phyloP scores from a whole-genome alignment of 768 basidiomycete species.

The Amyloporia xantha region DNA sequence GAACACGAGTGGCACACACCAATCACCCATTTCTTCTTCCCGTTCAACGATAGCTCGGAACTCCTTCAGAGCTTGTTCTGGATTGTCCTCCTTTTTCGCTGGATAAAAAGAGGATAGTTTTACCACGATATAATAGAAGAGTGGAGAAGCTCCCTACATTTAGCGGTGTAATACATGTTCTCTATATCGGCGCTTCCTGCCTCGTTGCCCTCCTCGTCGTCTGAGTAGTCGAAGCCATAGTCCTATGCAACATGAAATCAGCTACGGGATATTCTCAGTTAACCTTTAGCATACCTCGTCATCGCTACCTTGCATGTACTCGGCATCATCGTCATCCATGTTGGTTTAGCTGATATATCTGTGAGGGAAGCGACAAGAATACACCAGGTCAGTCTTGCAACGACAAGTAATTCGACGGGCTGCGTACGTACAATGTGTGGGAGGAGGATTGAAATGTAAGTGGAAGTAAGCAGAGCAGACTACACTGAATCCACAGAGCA shows the following conservation, averaged over 20 bases:
- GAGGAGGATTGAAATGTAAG: too few relatives aligned
- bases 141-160: slow-evolving; percentile 62
- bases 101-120: background rate
- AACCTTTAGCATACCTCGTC: slow-evolving; percentile 51
- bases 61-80: slow-evolving; percentile 86
- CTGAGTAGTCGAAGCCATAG: slow-evolving; percentile 96
- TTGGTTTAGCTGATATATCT: slow-evolving; percentile 1
- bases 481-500: too few relatives aligned
- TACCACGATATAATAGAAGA: too few relatives aligned
- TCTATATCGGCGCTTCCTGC: slow-evolving; percentile 84
- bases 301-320: slow-evolving; percentile 87
- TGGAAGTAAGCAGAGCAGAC: too few relatives aligned
- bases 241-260: slow-evolving; percentile 47
- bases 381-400: too few relatives aligned
- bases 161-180: slow-evolving; percentile 97
- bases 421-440: too few relatives aligned
- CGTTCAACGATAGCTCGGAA: slow-evolving; percentile 85
- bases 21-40: slow-evolving; percentile 91
- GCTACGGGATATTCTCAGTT: slow-evolving; percentile 7
- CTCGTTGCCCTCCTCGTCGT: slow-evolving; percentile 78
- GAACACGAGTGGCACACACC: slow-evolving; percentile 41
- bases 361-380: too few relatives aligned
- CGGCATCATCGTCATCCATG: slow-evolving; percentile 93
- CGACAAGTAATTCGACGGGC: too few relatives aligned
- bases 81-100: slow-evolving; percentile 94